phyloP scores from a whole-genome alignment of 192 early-diverging fungal genomes.

The Umbelopsis ramanniana region DNA sequence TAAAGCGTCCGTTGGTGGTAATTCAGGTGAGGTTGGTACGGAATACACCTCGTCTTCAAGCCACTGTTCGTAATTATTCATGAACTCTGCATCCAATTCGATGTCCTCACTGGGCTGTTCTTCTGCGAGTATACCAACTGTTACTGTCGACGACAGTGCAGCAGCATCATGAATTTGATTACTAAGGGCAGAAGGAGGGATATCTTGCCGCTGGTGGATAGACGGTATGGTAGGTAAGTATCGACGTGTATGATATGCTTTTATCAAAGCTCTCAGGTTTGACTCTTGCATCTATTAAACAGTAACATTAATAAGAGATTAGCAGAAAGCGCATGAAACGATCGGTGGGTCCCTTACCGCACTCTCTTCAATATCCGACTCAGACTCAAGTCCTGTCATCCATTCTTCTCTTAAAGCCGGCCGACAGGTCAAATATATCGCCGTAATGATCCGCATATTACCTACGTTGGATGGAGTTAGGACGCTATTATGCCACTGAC shows the following conservation, averaged over 20 bases:
- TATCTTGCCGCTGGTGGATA: not conserved
- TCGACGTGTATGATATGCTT: slow-evolving; percentile 60
- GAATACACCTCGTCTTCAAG: slow-evolving; percentile 57
- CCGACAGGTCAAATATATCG: slow-evolving; percentile 70
- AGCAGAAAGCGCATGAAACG: too few relatives aligned
- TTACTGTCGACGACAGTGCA: not conserved
- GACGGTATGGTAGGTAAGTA: slow-evolving; percentile 31
- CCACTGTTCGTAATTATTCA: slow-evolving; percentile 72
- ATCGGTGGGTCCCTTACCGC: slow-evolving; percentile 44
- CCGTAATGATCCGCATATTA: slow-evolving; percentile 84
- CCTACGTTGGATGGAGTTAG: slow-evolving; percentile 31
- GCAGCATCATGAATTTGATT: not conserved
- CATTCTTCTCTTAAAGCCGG: slow-evolving; percentile 74
- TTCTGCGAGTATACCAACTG: not conserved
- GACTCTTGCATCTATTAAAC: slow-evolving; percentile 65
- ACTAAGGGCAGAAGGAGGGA: too few relatives aligned
- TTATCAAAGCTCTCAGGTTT: slow-evolving; percentile 62
- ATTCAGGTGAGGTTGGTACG: not conserved
- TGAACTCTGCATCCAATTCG: slow-evolving; percentile 63
- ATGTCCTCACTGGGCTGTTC: slow-evolving; percentile 26
- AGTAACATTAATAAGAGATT: not conserved
- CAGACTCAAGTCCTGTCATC: slow-evolving; percentile 66
- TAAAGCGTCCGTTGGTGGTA: not conserved
- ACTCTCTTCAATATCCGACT: slow-evolving; percentile 74
- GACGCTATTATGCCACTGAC: slow-evolving; percentile 13